Evolutionary conservation across 164 flowering plant genomes (phyloP), one percentile per base, ranked within the genome.

Genomic region (Vitis vinifera): DNA sequence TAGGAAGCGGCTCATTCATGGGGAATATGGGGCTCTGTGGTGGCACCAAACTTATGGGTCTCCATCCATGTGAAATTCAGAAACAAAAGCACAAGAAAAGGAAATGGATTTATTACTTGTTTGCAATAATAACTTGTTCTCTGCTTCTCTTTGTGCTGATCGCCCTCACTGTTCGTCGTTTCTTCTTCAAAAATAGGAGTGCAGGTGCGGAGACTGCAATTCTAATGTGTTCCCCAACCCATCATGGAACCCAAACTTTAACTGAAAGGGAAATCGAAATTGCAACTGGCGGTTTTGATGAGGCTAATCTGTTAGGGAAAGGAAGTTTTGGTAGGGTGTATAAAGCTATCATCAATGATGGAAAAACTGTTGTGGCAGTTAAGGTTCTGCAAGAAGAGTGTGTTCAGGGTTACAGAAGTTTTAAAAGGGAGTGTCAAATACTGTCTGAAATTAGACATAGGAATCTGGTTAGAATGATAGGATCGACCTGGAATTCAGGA

Each of bases 221-320:
- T 13, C 57, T 29, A 29, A 30, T 31, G 48, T 7, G 0, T 16
- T 14, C 66, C 66, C 53, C 53, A 48, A 14, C 4, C 3, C 37
- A 30, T 67, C 63, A 15, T n/a, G 68, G 67, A 56, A 15, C 19
- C 10, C 65, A 17, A 17, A 47, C 44, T 55, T 59, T 66, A 51
- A 65, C 75, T 12, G 70, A 66, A 59, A 71, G 63, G 68, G 75
- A 72, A 19, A 51, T 72, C 11, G 75, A 66, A 59, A 66, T 72
- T 60, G 75, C 70, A 52, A 66, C 75, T 9, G 15, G 9, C 58
- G 65, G 59, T 8, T 72, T 72, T 65, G 51, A 72, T 17, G 66
- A 51, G 61, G 51, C 75, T 16, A 51, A 72, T 60, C 69, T 72
- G 19, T 51, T 66, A 52, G 69, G 69, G 59, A 57, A 17, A 65